Evolutionary conservation across 2,329 filamentous ascomycete genomes (phyloP).

Genomic region (Diaporthe sp.): DNA sequence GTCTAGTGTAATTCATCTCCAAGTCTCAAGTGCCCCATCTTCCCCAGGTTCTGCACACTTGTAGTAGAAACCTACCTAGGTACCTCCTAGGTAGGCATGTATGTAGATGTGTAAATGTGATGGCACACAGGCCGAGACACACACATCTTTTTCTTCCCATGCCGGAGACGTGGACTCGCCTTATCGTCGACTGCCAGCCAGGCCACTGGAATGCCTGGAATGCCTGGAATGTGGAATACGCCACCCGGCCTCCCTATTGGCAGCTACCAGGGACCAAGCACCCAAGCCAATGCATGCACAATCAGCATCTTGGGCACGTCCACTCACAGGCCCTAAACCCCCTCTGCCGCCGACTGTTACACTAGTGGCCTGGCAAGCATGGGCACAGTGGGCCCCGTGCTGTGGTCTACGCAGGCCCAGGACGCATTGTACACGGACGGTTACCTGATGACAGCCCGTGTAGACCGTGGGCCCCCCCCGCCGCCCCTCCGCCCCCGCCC

Average conservation of each 20-base stretch:
- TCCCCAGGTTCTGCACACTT: background rate
- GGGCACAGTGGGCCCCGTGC: background rate
- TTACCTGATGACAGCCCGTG: background rate
- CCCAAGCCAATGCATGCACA: slow-evolving; percentile 10
- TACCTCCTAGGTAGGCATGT: too few species aligned
- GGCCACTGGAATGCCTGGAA: background rate
- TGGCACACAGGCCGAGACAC: too few species aligned
- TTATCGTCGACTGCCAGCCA: background rate
- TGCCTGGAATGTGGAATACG: slow-evolving; percentile 8
- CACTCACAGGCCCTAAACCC: background rate
- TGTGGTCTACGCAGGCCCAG: slow-evolving; percentile 3
- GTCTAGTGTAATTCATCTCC: too few species aligned
- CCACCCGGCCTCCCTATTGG: background rate
- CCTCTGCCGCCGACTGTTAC: slow-evolving; percentile 9
- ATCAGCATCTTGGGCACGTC: slow-evolving; percentile 15
- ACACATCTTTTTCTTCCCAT: too few species aligned
- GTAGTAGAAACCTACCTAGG: background rate
- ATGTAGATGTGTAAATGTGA: too few species aligned
- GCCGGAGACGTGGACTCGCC: background rate
- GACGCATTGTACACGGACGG: background rate
- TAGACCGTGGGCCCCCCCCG: background rate
- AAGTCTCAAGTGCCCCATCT: background rate
- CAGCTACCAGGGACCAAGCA: background rate
- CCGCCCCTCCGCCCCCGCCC: background rate
- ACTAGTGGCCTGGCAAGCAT: background rate